Conservation (phyloP, 2,329 filamentous ascomycete genomes). For the Colletotrichum chrysophilum region DNA sequence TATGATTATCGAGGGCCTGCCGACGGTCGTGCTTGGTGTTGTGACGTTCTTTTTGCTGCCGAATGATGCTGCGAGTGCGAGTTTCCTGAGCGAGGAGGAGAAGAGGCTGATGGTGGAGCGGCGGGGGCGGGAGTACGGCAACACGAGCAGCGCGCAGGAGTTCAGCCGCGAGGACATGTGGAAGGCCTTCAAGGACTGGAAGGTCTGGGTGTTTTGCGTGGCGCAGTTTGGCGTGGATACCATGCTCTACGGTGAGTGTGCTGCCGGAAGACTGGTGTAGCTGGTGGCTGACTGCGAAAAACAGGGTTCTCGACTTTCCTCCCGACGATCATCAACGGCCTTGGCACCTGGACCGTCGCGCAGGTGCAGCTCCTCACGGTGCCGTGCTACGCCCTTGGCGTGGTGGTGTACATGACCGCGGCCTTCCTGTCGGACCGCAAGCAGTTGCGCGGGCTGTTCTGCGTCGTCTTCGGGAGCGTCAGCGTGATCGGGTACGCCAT, state of each 20-base stretch:
- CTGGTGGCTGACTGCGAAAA: background rate
- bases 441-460: constrained; percentile 59
- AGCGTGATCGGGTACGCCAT: constrained; percentile 64
- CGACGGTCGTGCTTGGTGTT: constrained; percentile 55
- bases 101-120: constrained; percentile 36
- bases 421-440: constrained; percentile 72
- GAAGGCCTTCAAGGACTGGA: constrained; percentile 76
- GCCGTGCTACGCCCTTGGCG: constrained; percentile 69
- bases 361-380: constrained; percentile 69
- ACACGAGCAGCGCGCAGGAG: constrained; percentile 48
- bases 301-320: constrained; percentile 65
- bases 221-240: constrained; percentile 77
- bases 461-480: constrained; percentile 54
- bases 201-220: constrained; percentile 72
- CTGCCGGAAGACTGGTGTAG: no score
- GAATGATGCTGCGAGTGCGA: constrained; percentile 49
- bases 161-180: constrained; percentile 66
- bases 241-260: constrained; percentile 67
- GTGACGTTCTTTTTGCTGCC: constrained; percentile 58
- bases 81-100: constrained; percentile 29
- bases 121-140: constrained; percentile 47
- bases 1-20: constrained; percentile 61
- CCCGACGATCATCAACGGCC: constrained; percentile 67
- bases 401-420: constrained; percentile 69
- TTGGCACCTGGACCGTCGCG: constrained; percentile 56